phyloP scores from a whole-genome alignment of 192 early-diverging fungal species.

The Cetraspora pellucida region DNA sequence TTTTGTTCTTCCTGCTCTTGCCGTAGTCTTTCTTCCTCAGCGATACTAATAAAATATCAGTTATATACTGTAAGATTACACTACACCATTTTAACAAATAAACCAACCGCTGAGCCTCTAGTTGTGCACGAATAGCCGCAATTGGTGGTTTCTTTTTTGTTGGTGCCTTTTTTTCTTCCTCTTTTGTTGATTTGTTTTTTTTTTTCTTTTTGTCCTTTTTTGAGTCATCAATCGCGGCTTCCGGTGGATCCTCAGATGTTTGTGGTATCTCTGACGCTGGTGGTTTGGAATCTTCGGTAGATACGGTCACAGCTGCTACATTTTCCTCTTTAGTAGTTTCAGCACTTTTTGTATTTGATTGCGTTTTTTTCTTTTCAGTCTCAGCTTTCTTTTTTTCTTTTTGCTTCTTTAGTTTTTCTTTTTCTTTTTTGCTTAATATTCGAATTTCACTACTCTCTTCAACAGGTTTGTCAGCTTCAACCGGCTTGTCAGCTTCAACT shows the following conservation, averaged over 20 bases:
- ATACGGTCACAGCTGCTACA: constrained; percentile 26
- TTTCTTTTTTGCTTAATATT: constrained; percentile 86
- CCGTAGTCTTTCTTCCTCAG: constrained; percentile 76
- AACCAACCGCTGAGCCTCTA: neutral
- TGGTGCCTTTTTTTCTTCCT: constrained; percentile 56
- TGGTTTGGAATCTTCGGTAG: constrained; percentile 26
- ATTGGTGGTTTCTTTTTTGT: constrained; percentile 60
- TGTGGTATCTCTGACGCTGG: neutral
- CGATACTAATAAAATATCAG: constrained; percentile 51
- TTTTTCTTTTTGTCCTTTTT: constrained; percentile 62
- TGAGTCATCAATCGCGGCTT: constrained; percentile 42
- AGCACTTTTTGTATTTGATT: constrained; percentile 27
- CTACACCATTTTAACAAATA: neutral
- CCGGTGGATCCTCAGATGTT: neutral
- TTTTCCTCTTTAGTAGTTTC: constrained; percentile 41
- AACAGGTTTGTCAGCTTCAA: constrained; percentile 31
- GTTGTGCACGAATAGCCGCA: constrained; percentile 54
- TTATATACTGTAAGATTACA: neutral
- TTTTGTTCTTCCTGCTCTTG: constrained; percentile 70
- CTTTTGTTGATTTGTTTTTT: constrained; percentile 52
- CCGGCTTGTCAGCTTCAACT: constrained; percentile 33
- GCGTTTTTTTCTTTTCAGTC: constrained; percentile 51
- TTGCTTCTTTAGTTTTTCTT: constrained; percentile 83
- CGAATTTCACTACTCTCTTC: constrained; percentile 44
- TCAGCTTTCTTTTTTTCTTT: constrained; percentile 60